Conservation (phyloP, 257 asterid species). For the Prunella vulgaris region DNA sequence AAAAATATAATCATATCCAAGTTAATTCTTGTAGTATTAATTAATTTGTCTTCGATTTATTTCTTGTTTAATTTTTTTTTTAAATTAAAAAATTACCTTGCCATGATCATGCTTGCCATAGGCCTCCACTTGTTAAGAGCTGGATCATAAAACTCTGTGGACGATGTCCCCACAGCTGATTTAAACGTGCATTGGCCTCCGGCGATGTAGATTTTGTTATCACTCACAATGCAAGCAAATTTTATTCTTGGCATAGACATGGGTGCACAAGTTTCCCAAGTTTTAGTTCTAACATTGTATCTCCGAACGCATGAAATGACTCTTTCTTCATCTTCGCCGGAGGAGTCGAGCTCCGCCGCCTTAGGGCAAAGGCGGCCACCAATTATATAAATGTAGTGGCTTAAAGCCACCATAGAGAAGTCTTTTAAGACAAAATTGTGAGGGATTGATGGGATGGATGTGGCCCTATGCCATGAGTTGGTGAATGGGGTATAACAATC, state of each 20-base stretch:
- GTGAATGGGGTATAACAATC: no score
- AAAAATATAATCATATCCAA: no score
- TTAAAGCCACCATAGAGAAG: constrained; percentile 46
- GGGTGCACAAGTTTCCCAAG: constrained; percentile 42
- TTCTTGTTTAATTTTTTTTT: no score
- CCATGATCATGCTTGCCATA: no score
- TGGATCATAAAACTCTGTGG: no score
- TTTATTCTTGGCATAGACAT: constrained; percentile 35
- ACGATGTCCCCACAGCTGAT: no score
- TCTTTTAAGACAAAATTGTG: constrained; percentile 45
- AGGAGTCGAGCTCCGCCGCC: neutral
- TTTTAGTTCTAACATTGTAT: constrained; percentile 30
- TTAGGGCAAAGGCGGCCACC: constrained; percentile 51
- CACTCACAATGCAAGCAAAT: constrained; percentile 66
- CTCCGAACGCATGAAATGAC: constrained; percentile 32
- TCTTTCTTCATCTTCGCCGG: constrained; percentile 6
- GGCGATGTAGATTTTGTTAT: no score
- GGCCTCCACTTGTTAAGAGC: no score
- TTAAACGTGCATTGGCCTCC: no score
- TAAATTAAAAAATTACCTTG: no score
- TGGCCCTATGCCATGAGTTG: constrained; percentile 46
- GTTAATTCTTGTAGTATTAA: no score
- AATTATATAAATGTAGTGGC: constrained; percentile 36
- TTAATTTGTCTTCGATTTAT: no score
- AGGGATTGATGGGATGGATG: constrained; percentile 19